Conservation (phyloP, 441 rosid species). For the Adansonia grandidieri region DNA sequence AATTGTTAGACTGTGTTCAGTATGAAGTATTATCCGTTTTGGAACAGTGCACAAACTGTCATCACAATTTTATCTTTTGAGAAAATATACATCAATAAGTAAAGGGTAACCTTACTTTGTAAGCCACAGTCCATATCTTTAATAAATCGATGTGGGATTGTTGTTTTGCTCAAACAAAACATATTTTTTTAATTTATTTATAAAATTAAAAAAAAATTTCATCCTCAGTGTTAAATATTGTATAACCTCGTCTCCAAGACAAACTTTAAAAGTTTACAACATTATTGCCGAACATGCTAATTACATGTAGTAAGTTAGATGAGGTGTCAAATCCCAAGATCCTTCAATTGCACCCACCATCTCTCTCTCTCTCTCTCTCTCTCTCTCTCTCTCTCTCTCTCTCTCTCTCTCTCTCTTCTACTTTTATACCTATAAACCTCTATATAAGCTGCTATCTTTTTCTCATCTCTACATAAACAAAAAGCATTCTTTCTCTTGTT, state of each 20-base stretch:
- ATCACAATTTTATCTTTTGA: too few relatives aligned
- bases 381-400: too few relatives aligned
- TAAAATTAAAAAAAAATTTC: too few relatives aligned
- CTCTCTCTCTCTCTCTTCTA: background rate
- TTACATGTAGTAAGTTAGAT: slow-evolving; percentile 30
- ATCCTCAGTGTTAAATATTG: background rate
- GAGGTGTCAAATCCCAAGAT: slow-evolving; percentile 46
- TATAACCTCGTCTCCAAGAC: background rate
- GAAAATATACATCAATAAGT: too few relatives aligned
- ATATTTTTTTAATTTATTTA: too few relatives aligned
- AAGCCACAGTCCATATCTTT: too few relatives aligned
- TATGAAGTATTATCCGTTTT: too few relatives aligned
- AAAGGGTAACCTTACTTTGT: too few relatives aligned
- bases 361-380: background rate
- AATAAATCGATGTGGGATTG: too few relatives aligned
- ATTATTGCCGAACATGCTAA: slow-evolving; percentile 32
- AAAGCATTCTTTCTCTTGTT: background rate
- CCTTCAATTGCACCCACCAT: slow-evolving; percentile 26
- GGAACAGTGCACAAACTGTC: too few relatives aligned
- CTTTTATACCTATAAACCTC: slow-evolving; percentile 7
- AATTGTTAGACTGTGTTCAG: too few relatives aligned
- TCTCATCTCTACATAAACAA: slow-evolving; percentile 33
- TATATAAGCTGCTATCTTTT: slow-evolving; percentile 43
- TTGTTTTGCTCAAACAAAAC: too few relatives aligned
- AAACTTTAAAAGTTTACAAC: background rate